Base-by-base conservation (phyloP, 441 rosid species). In the Monsonia emarginata region DNA sequence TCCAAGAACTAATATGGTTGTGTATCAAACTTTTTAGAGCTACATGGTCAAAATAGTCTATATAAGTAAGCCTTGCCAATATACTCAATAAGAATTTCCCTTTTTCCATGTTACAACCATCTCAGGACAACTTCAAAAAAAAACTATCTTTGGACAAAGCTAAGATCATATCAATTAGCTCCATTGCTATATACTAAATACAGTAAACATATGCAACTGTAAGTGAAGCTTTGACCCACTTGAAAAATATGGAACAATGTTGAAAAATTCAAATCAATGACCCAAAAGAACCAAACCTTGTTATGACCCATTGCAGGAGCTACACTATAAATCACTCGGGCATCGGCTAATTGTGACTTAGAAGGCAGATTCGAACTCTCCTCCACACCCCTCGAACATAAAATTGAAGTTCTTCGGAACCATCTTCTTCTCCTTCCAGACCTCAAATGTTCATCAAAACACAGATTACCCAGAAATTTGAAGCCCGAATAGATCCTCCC, bases 281-380 rank as follows among this genome's bases (percentile, higher is more conserved):
- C n/a, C 60, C 13, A 3, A 38, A 3, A 0, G n/a, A 67, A 65
- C 2, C 2, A 42, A 67, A 88, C 95, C 97, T 84, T 74, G 83
- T 88, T 90, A 81, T 90, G 98, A 65, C 97, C 96, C 86, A 92
- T 66, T 46, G 96, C 90, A 18, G 96, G 79, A 67, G 95, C 91
- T 14, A 87, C 90, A 64, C 85, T 76, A 48, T 83, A 92, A 24
- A 92, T 81, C 63, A 92, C 78, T 62, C 83, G 83, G 3, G 91
- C 90, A 74, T 83, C 80, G 30, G 62, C 58, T 62, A 85, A 64
- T 52, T 74, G 72, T 46, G 72, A 80, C 31, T 65, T n/a, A 64
- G 80, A 67, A 24, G 79, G 80, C 59, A 69, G 62, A n/a, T 61
- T 58, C 38, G 67, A 78, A 67, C 76, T 66, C 56, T 78, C 67